These are phyloP conservation scores for Tolypocladium endophyticum DNA, from an alignment of 2,329 filamentous ascomycete species.

Conservation along the genomic window DNA sequence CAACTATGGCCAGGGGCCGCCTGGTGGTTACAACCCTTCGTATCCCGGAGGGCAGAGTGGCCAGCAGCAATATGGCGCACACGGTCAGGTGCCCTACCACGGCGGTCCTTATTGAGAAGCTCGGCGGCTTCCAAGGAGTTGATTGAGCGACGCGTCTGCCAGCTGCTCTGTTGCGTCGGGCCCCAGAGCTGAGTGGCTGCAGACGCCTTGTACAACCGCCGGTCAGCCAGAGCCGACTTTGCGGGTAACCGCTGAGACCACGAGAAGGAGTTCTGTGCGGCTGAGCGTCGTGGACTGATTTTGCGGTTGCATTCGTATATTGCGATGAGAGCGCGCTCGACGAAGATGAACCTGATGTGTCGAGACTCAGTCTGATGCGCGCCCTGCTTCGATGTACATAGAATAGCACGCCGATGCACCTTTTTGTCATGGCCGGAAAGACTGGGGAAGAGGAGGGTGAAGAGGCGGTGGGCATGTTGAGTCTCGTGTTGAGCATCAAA, in stretches of 20 bases:
- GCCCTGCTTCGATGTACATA: conserved; percentile 16
- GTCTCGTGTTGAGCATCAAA: not conserved
- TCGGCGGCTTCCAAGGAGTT: not conserved
- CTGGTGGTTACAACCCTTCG: conserved; percentile 17
- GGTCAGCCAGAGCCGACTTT: not conserved
- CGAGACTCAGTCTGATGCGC: conserved; percentile 8
- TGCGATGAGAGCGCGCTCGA: not conserved
- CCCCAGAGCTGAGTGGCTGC: not conserved
- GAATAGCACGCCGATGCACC: conserved; percentile 10
- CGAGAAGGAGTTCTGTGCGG: not conserved
- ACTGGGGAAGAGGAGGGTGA: not conserved
- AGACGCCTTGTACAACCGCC: not conserved
- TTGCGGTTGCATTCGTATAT: not conserved
- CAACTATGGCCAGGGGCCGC: conserved; percentile 4
- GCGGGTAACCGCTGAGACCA: not conserved
- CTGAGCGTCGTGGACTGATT: not conserved
- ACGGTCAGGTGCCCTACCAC: conserved; percentile 11
- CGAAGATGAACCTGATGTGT: not conserved
- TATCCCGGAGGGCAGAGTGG: conserved; percentile 15
- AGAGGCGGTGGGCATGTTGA: not conserved
- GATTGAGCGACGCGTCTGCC: not conserved
- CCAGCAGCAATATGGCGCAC: conserved; percentile 17
- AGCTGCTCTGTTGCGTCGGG: not conserved
- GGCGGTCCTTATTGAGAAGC: conserved; percentile 7
- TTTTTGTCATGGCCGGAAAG: not conserved